Evolutionary conservation across 148 eudicot species (phyloP).

Genomic region (Gaultheria prostrata): DNA sequence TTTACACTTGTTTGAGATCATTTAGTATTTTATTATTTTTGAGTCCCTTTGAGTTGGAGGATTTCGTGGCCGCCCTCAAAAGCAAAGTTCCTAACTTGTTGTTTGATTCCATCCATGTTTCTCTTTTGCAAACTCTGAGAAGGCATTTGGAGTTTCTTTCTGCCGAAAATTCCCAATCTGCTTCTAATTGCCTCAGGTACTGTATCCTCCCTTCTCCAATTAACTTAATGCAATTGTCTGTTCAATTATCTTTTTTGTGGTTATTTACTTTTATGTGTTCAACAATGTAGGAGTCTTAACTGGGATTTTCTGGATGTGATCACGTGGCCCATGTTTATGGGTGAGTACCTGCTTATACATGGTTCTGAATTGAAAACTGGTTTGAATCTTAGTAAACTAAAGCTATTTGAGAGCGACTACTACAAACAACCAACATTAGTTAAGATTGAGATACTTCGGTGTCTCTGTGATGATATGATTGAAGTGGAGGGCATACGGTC

Average conservation of each 20-base stretch:
- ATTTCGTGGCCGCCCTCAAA: constrained; percentile 69
- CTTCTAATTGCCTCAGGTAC: constrained; percentile 84
- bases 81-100: constrained; percentile 48
- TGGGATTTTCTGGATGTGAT: constrained; percentile 91
- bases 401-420: constrained; percentile 63
- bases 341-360: constrained; percentile 62
- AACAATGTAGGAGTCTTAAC: constrained; percentile 62
- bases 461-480: constrained; percentile 84
- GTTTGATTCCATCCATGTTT: constrained; percentile 78
- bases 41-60: constrained; percentile 91
- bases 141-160: constrained; percentile 72
- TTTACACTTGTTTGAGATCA: constrained; percentile 83
- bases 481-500: constrained; percentile 68
- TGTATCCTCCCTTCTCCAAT: constrained; percentile 10
- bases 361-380: constrained; percentile 53
- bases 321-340: constrained; percentile 92
- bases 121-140: constrained; percentile 70
- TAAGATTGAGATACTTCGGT: constrained; percentile 71
- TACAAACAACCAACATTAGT: constrained; percentile 54
- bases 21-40: constrained; percentile 76
- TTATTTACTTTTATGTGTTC: constrained; percentile 15
- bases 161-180: constrained; percentile 57
- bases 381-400: constrained; percentile 48
- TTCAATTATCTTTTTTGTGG: constrained; percentile 1
- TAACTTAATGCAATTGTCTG: neutral